Conservation (phyloP, 2,329 filamentous ascomycete genomes). For the Penicillium sclerotiorum region DNA sequence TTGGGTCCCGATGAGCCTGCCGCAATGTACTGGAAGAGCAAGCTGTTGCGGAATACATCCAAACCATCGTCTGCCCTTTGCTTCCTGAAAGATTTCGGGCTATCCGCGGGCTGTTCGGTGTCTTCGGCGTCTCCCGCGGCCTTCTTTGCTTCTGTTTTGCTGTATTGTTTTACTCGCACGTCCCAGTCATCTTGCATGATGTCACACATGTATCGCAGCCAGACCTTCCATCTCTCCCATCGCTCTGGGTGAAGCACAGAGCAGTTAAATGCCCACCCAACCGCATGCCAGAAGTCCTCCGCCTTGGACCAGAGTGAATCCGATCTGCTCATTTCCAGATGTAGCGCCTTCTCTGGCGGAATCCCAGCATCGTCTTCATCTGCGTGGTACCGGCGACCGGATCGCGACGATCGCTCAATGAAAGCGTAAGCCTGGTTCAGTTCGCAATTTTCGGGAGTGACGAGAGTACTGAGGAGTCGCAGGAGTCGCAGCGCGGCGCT, state of each 20-base stretch:
- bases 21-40: conserved; percentile 48
- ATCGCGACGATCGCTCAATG: conserved; percentile 37
- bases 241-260: conserved; percentile 70
- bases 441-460: conserved; percentile 70
- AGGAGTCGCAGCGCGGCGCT: conserved; percentile 71
- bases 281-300: conserved; percentile 83
- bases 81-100: neutral
- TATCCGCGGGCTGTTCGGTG: conserved; percentile 5
- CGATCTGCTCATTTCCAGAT: conserved; percentile 62
- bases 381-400: conserved; percentile 30
- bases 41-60: conserved; percentile 37
- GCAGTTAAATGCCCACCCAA: conserved; percentile 94
- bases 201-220: conserved; percentile 71
- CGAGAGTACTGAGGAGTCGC: conserved; percentile 63
- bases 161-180: conserved; percentile 28
- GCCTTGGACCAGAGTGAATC: conserved; percentile 73
- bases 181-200: conserved; percentile 50
- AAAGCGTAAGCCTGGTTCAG: conserved; percentile 76
- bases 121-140: conserved; percentile 2
- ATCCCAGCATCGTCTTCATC: conserved; percentile 21
- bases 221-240: conserved; percentile 80
- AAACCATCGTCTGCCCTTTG: conserved; percentile 10
- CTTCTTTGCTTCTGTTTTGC: conserved; percentile 20
- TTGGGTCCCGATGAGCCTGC: conserved; percentile 28
- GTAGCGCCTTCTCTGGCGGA: conserved; percentile 54